Base-by-base conservation (phyloP, 208 protist genomes). In the Acanthamoeba lenticulata region DNA sequence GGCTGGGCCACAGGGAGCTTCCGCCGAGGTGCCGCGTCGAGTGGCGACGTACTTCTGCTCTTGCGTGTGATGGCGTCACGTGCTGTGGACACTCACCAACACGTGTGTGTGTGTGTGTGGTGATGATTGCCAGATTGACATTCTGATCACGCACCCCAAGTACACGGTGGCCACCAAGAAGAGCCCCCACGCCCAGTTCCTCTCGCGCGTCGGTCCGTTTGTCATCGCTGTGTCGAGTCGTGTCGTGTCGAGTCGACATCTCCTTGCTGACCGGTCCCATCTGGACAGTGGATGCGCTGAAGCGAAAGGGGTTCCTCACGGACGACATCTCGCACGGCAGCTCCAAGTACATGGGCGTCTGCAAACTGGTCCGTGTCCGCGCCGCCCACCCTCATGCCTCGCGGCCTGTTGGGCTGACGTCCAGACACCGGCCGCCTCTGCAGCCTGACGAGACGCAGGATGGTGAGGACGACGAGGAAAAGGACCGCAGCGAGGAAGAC, bases 61-160 rank as follows among this genome's bases (percentile, higher is more conserved):
- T 29, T 1, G 9, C 32, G 5, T 5, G 9, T 74, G 27, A 15
- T 38, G 15, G 32, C 34, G 9, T 1, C 0, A 29, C 11, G 1
- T 74, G 2, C 9, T 4, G 65, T 4, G 32, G 11, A 21, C 24
- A 72, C 32, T n/a, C 32, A 72, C 32, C 11, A 5, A 72, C 24
- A 72, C 62, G 11, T 15, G 47, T 19, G 21, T 19, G 21, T 19
- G 1, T 19, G 15, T 62, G 19, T 62, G 15, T 62, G 24, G 24
- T 24, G 15, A n/a, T 62, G 19, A 77, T 34, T 1, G 15, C 5
- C 67, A 95, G 89, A 94, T 95, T n/a, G 94, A 95, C 88, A 49
- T 95, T 9, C 60, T 95, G n/a, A 13, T 95, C 4, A 95, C 49
- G n/a, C 94, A 95, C 47, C 94, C 94, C 19, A 88, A 92, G 0